These are phyloP conservation scores for Wickerhamiella sorbophila DNA, from an alignment of 805 yeast genomes.

Conservation along the genomic window DNA sequence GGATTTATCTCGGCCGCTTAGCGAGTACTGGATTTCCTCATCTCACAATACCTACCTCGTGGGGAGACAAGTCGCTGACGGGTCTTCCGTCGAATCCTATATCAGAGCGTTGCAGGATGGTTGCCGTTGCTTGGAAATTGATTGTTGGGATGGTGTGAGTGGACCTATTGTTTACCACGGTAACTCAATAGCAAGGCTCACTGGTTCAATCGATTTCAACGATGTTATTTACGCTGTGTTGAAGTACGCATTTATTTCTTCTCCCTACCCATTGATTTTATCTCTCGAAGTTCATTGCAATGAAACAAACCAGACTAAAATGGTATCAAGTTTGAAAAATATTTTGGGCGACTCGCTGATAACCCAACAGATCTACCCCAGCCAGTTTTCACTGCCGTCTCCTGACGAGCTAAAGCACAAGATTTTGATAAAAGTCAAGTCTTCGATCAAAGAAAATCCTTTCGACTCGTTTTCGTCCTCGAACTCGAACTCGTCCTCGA, in stretches of 20 bases:
- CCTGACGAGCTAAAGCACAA: conserved; percentile 60
- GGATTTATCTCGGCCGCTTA: conserved; percentile 52
- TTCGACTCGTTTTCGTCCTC: not conserved
- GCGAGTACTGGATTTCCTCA: conserved; percentile 78
- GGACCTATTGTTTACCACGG: conserved; percentile 92
- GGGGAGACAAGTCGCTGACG: conserved; percentile 81
- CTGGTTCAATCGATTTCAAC: conserved; percentile 52
- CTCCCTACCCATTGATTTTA: conserved; percentile 73
- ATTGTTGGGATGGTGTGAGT: conserved; percentile 75
- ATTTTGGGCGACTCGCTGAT: conserved; percentile 47
- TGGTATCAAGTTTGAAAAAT: conserved; percentile 38
- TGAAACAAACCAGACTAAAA: conserved; percentile 46
- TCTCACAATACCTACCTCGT: conserved; percentile 87
- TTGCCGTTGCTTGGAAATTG: conserved; percentile 89
- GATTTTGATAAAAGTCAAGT: conserved; percentile 64
- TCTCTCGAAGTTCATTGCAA: conserved; percentile 80
- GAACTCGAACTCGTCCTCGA: not conserved
- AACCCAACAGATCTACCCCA: conserved; percentile 26
- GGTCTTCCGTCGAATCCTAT: conserved; percentile 80
- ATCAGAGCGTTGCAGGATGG: conserved; percentile 78
- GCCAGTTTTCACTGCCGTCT: conserved; percentile 39
- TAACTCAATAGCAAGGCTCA: conserved; percentile 39
- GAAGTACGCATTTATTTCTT: conserved; percentile 76
- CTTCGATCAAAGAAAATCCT: not conserved
- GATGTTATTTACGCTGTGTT: conserved; percentile 61